These are phyloP conservation scores for Ceratocystiopsis brevicomis DNA, from an alignment of 2,329 filamentous ascomycete genomes.

Conservation along the genomic window DNA sequence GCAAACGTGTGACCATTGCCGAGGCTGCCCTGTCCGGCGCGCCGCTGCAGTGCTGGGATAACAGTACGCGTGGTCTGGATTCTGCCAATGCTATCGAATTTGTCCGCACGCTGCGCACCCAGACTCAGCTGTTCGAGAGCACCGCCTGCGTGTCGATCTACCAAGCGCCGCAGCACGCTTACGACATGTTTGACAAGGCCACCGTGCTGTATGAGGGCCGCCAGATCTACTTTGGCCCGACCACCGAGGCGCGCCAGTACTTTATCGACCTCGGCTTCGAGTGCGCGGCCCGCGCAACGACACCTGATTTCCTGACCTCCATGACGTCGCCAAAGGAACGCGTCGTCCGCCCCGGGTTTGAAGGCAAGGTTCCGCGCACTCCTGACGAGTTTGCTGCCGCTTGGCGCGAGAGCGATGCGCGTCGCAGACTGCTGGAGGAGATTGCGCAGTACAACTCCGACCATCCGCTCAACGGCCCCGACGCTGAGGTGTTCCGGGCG, in stretches of 20 bases:
- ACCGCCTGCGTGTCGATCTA: conserved; percentile 58
- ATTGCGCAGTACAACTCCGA: conserved; percentile 35
- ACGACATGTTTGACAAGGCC: conserved; percentile 44
- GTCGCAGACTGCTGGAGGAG: conserved; percentile 29
- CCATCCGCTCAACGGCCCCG: conserved; percentile 35
- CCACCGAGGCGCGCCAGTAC: conserved; percentile 41
- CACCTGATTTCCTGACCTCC: conserved; percentile 53
- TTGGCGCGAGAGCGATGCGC: conserved; percentile 37
- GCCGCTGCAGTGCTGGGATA: conserved; percentile 49
- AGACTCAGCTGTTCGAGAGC: conserved; percentile 46
- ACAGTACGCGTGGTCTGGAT: conserved; percentile 56
- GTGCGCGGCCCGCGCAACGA: conserved; percentile 47
- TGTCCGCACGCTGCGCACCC: conserved; percentile 47
- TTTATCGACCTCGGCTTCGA: conserved; percentile 50
- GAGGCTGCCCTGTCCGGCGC: conserved; percentile 40
- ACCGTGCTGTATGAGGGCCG: conserved; percentile 39
- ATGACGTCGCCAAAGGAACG: conserved; percentile 44
- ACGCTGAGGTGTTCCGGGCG: conserved; percentile 37
- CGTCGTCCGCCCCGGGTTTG: conserved; percentile 33
- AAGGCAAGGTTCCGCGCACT: conserved; percentile 36
- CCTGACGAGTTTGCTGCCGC: conserved; percentile 41
- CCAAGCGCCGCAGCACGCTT: conserved; percentile 45
- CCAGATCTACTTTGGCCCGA: conserved; percentile 44
- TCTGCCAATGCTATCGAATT: conserved; percentile 61
- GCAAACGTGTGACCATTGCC: conserved; percentile 46